Conservation (phyloP, 148 eudicot species). For the Rhododendron griersonianum region DNA sequence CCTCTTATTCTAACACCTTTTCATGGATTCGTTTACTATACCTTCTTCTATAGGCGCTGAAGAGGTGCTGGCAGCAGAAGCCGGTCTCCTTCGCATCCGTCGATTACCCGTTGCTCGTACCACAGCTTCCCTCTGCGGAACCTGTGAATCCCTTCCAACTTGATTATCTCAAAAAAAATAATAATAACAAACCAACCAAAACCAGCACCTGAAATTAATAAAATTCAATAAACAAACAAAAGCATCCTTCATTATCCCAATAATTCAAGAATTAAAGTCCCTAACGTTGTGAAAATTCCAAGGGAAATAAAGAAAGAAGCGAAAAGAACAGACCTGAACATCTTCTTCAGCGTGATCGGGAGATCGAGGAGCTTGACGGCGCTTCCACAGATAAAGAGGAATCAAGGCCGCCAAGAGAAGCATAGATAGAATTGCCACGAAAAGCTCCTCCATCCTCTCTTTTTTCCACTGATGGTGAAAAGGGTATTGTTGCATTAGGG, state of each 20-base stretch:
- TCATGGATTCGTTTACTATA: background rate
- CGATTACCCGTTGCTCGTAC: conserved; percentile 51
- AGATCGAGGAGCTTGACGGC: conserved; percentile 46
- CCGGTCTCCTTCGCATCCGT: conserved; percentile 82
- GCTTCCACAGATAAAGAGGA: conserved; percentile 87
- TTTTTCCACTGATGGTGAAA: background rate
- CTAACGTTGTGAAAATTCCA: background rate
- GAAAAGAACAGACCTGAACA: conserved; percentile 52
- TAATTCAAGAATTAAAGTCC: background rate
- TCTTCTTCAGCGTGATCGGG: conserved; percentile 51
- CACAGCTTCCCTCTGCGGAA: conserved; percentile 60
- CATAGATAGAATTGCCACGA: conserved; percentile 67
- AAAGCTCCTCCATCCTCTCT: conserved; percentile 61
- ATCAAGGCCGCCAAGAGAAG: conserved; percentile 53
- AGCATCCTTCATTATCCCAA: background rate
- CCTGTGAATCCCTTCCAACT: conserved; percentile 31
- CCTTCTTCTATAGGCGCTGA: conserved; percentile 67
- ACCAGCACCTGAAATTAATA: background rate
- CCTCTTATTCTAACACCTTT: background rate
- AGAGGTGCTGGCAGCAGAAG: conserved; percentile 81
- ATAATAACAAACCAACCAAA: no score
- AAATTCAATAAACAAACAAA: background rate
- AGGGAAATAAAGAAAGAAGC: background rate
- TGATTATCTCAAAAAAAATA: no score
- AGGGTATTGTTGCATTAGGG: background rate